Evolutionary conservation across 495 filamentous ascomycete species (phyloP).

Genomic region (Penicillium arizonense): DNA sequence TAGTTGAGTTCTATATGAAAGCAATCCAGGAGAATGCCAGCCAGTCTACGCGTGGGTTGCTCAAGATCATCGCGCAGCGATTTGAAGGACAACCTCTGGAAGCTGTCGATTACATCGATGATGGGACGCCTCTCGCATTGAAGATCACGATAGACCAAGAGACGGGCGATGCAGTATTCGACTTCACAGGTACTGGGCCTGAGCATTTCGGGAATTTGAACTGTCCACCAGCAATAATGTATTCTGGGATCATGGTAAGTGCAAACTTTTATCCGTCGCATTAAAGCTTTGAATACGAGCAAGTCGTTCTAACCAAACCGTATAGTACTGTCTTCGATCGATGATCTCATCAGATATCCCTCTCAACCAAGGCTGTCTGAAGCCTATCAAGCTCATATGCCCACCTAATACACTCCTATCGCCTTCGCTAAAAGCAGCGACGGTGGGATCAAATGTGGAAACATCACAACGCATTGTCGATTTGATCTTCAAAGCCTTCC

Average conservation of each 20-base stretch:
- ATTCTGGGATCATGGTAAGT: constrained; percentile 76
- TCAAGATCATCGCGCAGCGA: constrained; percentile 75
- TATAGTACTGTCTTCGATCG: constrained; percentile 78
- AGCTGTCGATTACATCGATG: constrained; percentile 93
- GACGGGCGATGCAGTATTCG: constrained; percentile 86
- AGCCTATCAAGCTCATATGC: constrained; percentile 84
- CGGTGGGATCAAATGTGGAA: constrained; percentile 93
- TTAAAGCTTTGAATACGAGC: no score
- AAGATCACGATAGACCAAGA: constrained; percentile 80
- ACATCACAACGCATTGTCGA: constrained; percentile 91
- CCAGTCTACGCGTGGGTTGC: constrained; percentile 73
- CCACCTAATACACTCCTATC: constrained; percentile 74
- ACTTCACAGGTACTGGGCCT: constrained; percentile 81
- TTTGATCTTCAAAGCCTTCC: constrained; percentile 88
- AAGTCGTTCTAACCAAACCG: no score
- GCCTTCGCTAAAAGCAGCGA: constrained; percentile 82
- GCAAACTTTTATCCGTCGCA: no score
- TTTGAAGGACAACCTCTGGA: constrained; percentile 80
- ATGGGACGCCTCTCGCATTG: constrained; percentile 85
- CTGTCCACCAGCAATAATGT: constrained; percentile 89
- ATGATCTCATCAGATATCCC: constrained; percentile 93
- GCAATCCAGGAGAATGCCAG: constrained; percentile 93
- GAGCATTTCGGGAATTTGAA: constrained; percentile 96
- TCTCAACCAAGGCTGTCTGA: constrained; percentile 92
- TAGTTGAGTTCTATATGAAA: constrained; percentile 94